Base-by-base conservation (phyloP, 2,329 filamentous ascomycete genomes). In the Fusarium fujikuroi region DNA sequence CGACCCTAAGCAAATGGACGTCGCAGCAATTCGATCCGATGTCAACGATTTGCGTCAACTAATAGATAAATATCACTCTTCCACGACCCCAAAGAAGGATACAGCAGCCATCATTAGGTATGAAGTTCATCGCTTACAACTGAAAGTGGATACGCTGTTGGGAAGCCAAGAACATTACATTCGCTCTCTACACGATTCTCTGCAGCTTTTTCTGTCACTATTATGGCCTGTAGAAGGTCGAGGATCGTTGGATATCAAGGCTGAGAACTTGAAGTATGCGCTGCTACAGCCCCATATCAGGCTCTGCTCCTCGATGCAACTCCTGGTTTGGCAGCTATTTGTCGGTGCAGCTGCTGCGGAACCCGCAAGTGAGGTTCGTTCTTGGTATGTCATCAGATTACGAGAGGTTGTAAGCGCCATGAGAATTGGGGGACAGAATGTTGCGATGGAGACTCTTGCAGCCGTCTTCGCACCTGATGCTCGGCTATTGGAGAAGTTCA, bases 321-420 rank as follows among this genome's bases (percentile, higher is more conserved):
- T 76, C 2, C 44, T 75, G 2, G 44, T 76, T 12, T 76, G 73
- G 73, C 71, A 77, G 15, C 56, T 75, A 11, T 77, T 77, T 11
- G 58, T 77, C 10, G 75, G 75, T 3, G 73, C 69, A 1, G 61
- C 62, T 23, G 75, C 75, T 6, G 46, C 66, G 1, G 59, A 42
- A 4, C 21, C 32, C 0, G 25, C 32, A 7, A 53, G 58, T 18
- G 63, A 49, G 8, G 30, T 50, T 1, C 32, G 50, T 1, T 30
- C 16, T 9, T 75, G 72, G 72, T 75, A 60, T 23, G 5, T 53
- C 14, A n/a, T 11, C 1, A 65, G 49, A 9, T 12, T 75, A 12
- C 37, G 30, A 36, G 56, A 56, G 7, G 58, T 75, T 2, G 23
- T 70, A 6, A 23, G 21, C 5, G 59, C 61, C 4, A 62, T 61